These are phyloP conservation scores for Clavaria fumosa DNA, from an alignment of 768 basidiomycete genomes.

Conservation along the genomic window DNA sequence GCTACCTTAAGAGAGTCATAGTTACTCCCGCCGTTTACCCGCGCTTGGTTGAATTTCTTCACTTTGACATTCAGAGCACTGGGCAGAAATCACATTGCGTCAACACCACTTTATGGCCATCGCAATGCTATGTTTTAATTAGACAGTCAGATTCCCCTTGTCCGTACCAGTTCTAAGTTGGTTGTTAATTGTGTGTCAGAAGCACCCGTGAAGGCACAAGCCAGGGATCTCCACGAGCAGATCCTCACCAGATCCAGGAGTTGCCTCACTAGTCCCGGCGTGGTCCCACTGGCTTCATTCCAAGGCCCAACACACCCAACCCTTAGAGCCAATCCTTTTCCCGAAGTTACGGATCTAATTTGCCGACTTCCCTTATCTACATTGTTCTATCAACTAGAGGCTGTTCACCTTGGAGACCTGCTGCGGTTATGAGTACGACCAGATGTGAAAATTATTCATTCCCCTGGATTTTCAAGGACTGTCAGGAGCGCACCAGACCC, in stretches of 20 bases:
- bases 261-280: slow-evolving; percentile 7
- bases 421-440: slow-evolving; percentile 69
- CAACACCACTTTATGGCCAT: slow-evolving; percentile 64
- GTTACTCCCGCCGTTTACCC: slow-evolving; percentile 69
- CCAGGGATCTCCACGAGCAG: slow-evolving; percentile 21
- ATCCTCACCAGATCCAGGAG: slow-evolving; percentile 8
- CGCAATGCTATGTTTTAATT: slow-evolving; percentile 76
- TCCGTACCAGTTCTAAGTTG: slow-evolving; percentile 65
- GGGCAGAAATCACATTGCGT: slow-evolving; percentile 73
- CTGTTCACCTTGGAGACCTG: slow-evolving; percentile 73
- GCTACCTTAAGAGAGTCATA: slow-evolving; percentile 77
- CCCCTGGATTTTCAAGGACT: slow-evolving; percentile 65
- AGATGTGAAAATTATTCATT: slow-evolving; percentile 53
- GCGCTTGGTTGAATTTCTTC: slow-evolving; percentile 70
- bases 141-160: slow-evolving; percentile 75
- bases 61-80: slow-evolving; percentile 74
- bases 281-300: slow-evolving; percentile 33
- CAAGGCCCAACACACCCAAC: slow-evolving; percentile 38
- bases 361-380: slow-evolving; percentile 56
- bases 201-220: slow-evolving; percentile 32
- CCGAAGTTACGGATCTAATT: slow-evolving; percentile 57
- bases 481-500: slow-evolving; percentile 58
- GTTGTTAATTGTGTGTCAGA: slow-evolving; percentile 51
- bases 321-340: slow-evolving; percentile 64
- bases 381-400: slow-evolving; percentile 71